Evolutionary conservation across 371 early-diverging fungal genomes (phyloP), one percentile per base, ranked within the genome.

Genomic region (Mortierella polycephala): DNA sequence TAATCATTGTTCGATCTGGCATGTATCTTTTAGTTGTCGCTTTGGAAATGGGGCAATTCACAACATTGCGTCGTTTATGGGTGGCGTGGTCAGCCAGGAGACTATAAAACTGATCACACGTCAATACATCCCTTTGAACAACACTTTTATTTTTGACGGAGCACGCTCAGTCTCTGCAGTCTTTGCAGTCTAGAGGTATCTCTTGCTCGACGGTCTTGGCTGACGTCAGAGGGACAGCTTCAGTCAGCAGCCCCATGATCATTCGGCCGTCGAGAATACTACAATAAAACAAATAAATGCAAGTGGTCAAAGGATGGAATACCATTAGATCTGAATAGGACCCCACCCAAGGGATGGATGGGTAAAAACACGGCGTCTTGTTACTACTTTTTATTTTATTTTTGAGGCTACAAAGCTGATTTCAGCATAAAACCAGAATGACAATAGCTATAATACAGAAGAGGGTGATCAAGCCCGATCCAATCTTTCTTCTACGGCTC

Each of bases 11-110:
- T 10, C 13, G 5, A 54, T 9, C 11, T 16, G 23, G 14, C 20
- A 41, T 49, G 13, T 20, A 18, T 58, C 20, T 62, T 9, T 13
- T 73, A 96, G 94, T 52, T 88, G 92, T 20, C 91, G 95, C 21
- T 92, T 92, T 42, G 95, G 93, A 9, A 87, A 86, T 46, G 77
- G 87, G 44, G 93, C 96, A 71, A 83, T 95, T 13, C 94, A 95
- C 66, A 93, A 90, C 77, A 89, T 95, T 55, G 94, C 96, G 0
- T 91, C 96, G 11, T 71, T 96, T n/a, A 80, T 93, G 64, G 99
- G 98, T 56, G 99, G 98, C n/a, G 82, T 97, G 20, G 94, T 89
- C n/a, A 87, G 96, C 11, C 98, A 98, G 74, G 99, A 98, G 82
- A 85, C 90, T 42, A 96, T 97, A 85, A 98, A 98, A 83, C 71